Percentiles rank a stretch among this genome's conserved stretches.
phyloP scores from a whole-genome alignment of 768 basidiomycete genomes.

The Trametes punicea region DNA sequence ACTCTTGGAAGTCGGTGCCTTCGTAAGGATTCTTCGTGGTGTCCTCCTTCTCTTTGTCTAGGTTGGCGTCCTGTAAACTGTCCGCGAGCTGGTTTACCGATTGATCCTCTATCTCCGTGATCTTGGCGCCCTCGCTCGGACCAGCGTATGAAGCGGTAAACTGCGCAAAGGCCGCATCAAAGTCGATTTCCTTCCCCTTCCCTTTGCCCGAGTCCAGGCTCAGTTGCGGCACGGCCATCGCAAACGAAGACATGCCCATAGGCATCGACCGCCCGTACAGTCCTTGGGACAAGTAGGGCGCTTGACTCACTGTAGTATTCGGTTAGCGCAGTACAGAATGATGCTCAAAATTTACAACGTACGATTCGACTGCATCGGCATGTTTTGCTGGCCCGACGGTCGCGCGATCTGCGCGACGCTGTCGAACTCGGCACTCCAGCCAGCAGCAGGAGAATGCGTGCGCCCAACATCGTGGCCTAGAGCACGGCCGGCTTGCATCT shows the following conservation, averaged over 20 bases:
- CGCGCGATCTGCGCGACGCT: slow-evolving; percentile 21
- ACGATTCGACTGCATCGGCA: slow-evolving; percentile 39
- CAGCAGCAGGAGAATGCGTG: slow-evolving; percentile 20
- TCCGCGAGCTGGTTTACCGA: slow-evolving; percentile 36
- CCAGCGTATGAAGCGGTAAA: slow-evolving; percentile 49
- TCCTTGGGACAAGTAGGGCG: slow-evolving; percentile 22
- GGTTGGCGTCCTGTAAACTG: slow-evolving; percentile 32
- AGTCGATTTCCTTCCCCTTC: slow-evolving; percentile 73
- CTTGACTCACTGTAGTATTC: slow-evolving; percentile 13
- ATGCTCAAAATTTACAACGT: slow-evolving; percentile 20
- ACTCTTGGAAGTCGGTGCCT: slow-evolving; percentile 52
- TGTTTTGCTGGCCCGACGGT: slow-evolving; percentile 31
- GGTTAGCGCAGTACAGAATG: not conserved
- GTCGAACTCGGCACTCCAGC: slow-evolving; percentile 59
- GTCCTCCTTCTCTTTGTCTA: slow-evolving; percentile 19
- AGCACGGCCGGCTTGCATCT: slow-evolving; percentile 3
- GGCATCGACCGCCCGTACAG: slow-evolving; percentile 36
- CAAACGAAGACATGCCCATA: slow-evolving; percentile 22
- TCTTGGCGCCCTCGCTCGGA: slow-evolving; percentile 43
- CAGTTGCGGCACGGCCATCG: slow-evolving; percentile 22
- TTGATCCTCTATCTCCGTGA: slow-evolving; percentile 51
- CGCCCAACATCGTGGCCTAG: slow-evolving; percentile 29
- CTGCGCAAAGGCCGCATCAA: slow-evolving; percentile 82
- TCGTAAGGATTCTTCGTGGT: slow-evolving; percentile 19
- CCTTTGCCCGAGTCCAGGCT: slow-evolving; percentile 64